phyloP scores from a whole-genome alignment of 2,329 filamentous ascomycete genomes.

The Aspergillus eucalypticola region DNA sequence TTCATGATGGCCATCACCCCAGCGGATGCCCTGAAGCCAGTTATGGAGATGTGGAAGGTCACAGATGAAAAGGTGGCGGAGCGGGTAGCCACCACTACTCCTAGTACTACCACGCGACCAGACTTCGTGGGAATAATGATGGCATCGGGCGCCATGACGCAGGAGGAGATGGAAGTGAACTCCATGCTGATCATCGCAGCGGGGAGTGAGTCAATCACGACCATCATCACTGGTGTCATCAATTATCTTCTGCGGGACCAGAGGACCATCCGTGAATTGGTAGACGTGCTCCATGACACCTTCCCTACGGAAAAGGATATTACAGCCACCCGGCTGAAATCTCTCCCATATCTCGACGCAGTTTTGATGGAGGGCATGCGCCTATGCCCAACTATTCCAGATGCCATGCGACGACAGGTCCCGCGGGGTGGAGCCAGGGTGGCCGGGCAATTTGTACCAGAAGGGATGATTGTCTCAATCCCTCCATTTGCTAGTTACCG shows the following conservation, averaged over 20 bases:
- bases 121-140: slow-evolving; percentile 13
- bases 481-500: slow-evolving; percentile 4
- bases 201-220: slow-evolving; percentile 13
- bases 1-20: neutral
- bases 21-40: neutral
- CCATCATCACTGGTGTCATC: slow-evolving; percentile 1
- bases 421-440: slow-evolving; percentile 9
- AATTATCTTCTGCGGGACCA: slow-evolving; percentile 10
- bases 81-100: neutral
- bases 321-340: neutral
- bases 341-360: slow-evolving; percentile 9
- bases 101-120: neutral
- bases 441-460: slow-evolving; percentile 11
- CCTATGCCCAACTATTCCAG: slow-evolving; percentile 10
- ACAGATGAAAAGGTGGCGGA: neutral
- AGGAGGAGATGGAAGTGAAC: slow-evolving; percentile 12
- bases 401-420: slow-evolving; percentile 3
- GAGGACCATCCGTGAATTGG: neutral
- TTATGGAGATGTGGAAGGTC: neutral
- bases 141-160: neutral
- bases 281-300: neutral
- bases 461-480: slow-evolving; percentile 3
- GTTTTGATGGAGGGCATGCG: slow-evolving; percentile 16
- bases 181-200: slow-evolving; percentile 4
- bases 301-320: slow-evolving; percentile 5